Base-by-base conservation (phyloP, 129 eudicot genomes). In the Kitagawia praeruptora region DNA sequence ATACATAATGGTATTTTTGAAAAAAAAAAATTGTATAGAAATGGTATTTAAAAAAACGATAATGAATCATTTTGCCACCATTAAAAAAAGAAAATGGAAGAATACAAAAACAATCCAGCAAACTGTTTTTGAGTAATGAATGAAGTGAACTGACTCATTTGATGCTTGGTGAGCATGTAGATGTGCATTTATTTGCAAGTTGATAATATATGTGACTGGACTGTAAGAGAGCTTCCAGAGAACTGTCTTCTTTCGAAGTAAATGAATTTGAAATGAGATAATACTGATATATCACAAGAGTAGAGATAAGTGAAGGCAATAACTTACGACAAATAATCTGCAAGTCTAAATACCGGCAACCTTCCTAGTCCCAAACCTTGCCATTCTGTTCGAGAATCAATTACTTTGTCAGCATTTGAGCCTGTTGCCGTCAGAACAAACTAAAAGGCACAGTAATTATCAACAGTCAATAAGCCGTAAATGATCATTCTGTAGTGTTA, bases 381-480 rank as follows among this genome's bases (percentile, higher is more conserved):
- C 97, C 97, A 92, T 80, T 87, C 87, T 48, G 47, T 85, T 86
- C 92, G 89, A 82, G 87, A 82, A 72, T 84, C 78, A 28, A 92
- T 78, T 4, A 90, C 86, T 15, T 86, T 84, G 67, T 95, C 97
- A 66, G 95, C 96, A 81, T 92, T 94, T 49, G 99, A 89, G 73
- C 97, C 97, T 49, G 99, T 90, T 81, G 99, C 97, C 47, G 97
- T 87, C 86, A 95, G 80, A 84, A 95, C 99, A 82, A 95, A 95
- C 99, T 95, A 82, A 45, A 77, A 80, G 46, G 70, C 51, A 48
- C 44, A 71, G 49, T 10, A 44, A 80, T 89, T 82, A 87, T 45
- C 45, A 78, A 71, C 42, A 74, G 56, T 6, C 49, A 38, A 12
- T 51, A 16, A 51, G 27, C 54, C 18, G 31, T 40, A 80, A 13